These are phyloP conservation scores for Pichia cabralensis DNA, from an alignment of 805 yeast species.

Conservation along the genomic window DNA sequence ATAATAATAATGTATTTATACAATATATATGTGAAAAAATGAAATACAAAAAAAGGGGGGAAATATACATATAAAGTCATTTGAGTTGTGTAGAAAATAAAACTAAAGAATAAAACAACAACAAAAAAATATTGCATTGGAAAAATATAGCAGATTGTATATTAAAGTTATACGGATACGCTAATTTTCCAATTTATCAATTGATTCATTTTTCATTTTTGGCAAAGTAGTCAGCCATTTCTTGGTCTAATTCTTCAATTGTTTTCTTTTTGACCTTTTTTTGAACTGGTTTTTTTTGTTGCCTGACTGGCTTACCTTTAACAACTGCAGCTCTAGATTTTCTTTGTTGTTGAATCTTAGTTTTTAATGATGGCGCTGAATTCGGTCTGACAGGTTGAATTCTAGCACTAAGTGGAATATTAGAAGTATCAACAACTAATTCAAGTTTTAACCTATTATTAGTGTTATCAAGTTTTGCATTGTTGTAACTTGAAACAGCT, in stretches of 20 bases:
- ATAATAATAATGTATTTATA: no score
- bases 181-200: no score
- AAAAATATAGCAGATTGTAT: not conserved
- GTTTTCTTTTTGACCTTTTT: slow-evolving; percentile 61
- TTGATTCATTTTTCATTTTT: slow-evolving; percentile 36
- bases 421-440: slow-evolving; percentile 75
- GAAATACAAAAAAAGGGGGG: no score
- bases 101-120: no score
- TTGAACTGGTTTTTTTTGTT: slow-evolving; percentile 30
- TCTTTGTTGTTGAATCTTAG: slow-evolving; percentile 14
- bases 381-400: slow-evolving; percentile 52
- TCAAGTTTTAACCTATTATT: slow-evolving; percentile 65
- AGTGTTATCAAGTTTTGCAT: slow-evolving; percentile 91
- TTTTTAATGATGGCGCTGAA: no score
- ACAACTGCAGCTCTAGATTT: slow-evolving; percentile 12
- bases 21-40: no score
- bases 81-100: no score
- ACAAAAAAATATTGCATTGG: not conserved
- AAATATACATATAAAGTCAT: no score
- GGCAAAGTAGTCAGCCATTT: slow-evolving; percentile 92
- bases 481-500: slow-evolving; percentile 79
- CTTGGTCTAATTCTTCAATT: slow-evolving; percentile 90
- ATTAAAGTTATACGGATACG: not conserved
- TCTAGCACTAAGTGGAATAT: slow-evolving; percentile 66
- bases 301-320: slow-evolving; percentile 2